Conservation (phyloP, 164 flowering plant genomes). For the Litsea cubeba region DNA sequence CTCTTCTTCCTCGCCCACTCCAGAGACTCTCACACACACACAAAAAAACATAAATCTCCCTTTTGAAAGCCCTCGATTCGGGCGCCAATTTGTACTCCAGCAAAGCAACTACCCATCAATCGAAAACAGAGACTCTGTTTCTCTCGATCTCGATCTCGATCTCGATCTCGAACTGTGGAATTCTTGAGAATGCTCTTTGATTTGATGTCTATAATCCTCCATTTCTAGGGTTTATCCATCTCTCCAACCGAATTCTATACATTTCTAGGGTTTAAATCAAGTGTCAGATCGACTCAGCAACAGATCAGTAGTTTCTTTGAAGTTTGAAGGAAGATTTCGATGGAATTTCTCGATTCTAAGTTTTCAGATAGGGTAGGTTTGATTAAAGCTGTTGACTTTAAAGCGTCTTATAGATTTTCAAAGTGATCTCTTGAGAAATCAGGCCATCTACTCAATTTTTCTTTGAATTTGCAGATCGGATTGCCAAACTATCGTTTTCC, state of each 20-base stretch:
- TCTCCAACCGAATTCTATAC: not conserved
- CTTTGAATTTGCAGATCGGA: not conserved
- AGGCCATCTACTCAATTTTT: too few relatives aligned
- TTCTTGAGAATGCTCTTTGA: not conserved
- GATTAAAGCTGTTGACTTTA: not conserved
- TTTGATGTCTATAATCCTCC: not conserved
- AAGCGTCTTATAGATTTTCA: not conserved
- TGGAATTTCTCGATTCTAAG: slow-evolving; percentile 2
- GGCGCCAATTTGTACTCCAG: not conserved
- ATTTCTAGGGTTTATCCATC: not conserved
- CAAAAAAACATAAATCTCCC: not conserved
- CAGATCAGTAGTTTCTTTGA: not conserved
- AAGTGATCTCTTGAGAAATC: not conserved
- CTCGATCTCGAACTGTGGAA: not conserved
- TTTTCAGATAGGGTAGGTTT: not conserved
- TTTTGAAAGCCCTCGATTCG: not conserved
- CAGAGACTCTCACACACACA: not conserved
- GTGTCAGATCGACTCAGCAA: not conserved
- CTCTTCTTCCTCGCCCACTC: not conserved
- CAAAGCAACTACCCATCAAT: not conserved
- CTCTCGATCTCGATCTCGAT: not conserved
- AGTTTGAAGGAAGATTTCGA: not conserved
- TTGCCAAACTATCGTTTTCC: not conserved
- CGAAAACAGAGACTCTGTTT: too few relatives aligned
- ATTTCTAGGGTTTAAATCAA: not conserved